These are phyloP conservation scores for Mariannaea sp. DNA, from an alignment of 2,329 filamentous ascomycete genomes.

Conservation along the genomic window DNA sequence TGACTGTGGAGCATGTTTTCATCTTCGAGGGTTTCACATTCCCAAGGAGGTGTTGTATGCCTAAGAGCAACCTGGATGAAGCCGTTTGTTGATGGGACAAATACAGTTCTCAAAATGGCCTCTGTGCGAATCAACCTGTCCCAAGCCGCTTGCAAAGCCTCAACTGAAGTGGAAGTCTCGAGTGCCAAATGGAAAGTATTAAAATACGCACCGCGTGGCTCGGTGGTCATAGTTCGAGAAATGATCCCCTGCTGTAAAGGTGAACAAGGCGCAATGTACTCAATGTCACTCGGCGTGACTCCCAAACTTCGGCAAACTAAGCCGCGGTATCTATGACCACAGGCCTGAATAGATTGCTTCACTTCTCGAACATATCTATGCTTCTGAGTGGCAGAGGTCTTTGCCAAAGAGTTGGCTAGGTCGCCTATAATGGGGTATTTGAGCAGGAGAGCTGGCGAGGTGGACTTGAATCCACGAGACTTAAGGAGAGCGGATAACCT, in stretches of 20 bases:
- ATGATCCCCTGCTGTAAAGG: constrained; percentile 87
- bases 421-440: constrained; percentile 59
- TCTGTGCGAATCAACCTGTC: constrained; percentile 53
- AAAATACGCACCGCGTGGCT: constrained; percentile 69
- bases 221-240: constrained; percentile 65
- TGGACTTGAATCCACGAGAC: constrained; percentile 61
- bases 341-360: constrained; percentile 66
- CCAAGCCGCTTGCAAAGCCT: constrained; percentile 63
- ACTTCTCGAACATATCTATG: constrained; percentile 49
- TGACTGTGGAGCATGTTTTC: constrained; percentile 40
- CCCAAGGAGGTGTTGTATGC: constrained; percentile 50
- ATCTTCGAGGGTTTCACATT: constrained; percentile 38
- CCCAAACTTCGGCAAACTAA: constrained; percentile 58
- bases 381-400: constrained; percentile 13
- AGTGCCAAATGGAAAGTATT: constrained; percentile 72
- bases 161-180: constrained; percentile 47
- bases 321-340: constrained; percentile 63
- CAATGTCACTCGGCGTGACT: constrained; percentile 59
- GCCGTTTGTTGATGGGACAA: constrained; percentile 74
- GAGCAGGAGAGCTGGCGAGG: constrained; percentile 70
- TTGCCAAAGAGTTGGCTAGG: constrained; percentile 48
- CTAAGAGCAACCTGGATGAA: constrained; percentile 73
- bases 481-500: constrained; percentile 69
- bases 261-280: constrained; percentile 81
- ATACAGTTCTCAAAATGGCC: constrained; percentile 73